A percentile compares a stretch with the other conserved stretches of the same genome.
Conservation (phyloP, 257 asterid species). For the Leptodermis oblonga region DNA sequence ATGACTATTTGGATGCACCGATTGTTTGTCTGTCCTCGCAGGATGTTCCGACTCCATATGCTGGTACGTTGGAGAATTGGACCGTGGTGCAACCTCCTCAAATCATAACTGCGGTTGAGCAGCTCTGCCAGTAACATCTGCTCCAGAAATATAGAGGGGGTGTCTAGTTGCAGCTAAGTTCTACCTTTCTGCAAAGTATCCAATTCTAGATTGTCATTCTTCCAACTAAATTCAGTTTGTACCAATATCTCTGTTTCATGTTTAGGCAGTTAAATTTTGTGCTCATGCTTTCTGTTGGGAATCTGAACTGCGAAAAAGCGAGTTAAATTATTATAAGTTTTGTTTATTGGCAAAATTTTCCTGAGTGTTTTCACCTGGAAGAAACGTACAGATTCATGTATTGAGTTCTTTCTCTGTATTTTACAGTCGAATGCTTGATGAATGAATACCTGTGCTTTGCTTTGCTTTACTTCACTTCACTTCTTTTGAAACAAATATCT, state of each 20-base stretch:
- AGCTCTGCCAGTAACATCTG: constrained; percentile 40
- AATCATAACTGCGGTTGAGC: constrained; percentile 51
- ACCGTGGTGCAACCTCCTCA: constrained; percentile 55
- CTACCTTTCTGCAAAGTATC: constrained; percentile 4
- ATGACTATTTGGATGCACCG: constrained; percentile 48
- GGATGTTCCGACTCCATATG: constrained; percentile 57
- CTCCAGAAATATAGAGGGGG: background rate
- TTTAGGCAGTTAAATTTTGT: constrained; percentile 4
- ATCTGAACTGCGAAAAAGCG: background rate
- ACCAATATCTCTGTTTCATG: constrained; percentile 4
- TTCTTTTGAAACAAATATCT: background rate
- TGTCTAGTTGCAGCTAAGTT: constrained; percentile 19
- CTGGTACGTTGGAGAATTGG: constrained; percentile 49
- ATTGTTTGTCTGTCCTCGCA: constrained; percentile 51
- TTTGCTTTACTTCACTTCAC: background rate
- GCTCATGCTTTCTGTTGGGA: constrained; percentile 6
- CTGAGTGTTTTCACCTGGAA: background rate
- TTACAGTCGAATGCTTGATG: background rate
- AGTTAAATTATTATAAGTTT: background rate
- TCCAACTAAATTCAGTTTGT: constrained; percentile 9
- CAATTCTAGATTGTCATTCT: constrained; percentile 12
- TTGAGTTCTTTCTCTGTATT: background rate
- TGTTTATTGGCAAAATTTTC: constrained; percentile 1
- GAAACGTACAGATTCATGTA: background rate
- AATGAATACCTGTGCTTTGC: background rate